A percentile compares a stretch with the other conserved stretches of the same genome.
These are phyloP conservation scores for Russula earlei DNA, from an alignment of 768 basidiomycete genomes.

Conservation along the genomic window DNA sequence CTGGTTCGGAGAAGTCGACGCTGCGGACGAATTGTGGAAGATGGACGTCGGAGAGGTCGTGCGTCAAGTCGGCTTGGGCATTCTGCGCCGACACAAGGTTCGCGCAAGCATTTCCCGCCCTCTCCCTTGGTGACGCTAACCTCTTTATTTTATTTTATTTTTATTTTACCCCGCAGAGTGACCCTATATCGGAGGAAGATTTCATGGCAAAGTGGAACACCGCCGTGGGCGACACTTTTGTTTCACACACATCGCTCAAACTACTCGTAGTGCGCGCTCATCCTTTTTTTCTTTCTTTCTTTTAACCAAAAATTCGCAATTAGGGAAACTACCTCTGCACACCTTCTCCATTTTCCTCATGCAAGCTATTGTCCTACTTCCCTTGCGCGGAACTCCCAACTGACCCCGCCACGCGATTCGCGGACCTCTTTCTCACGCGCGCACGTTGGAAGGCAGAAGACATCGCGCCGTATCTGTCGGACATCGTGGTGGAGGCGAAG, in stretches of 20 bases:
- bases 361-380: slow-evolving; percentile 54
- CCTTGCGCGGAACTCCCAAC: slow-evolving; percentile 63
- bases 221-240: slow-evolving; percentile 73
- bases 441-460: slow-evolving; percentile 70
- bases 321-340: slow-evolving; percentile 69
- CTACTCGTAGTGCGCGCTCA: slow-evolving; percentile 61
- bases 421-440: slow-evolving; percentile 79
- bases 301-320: background rate
- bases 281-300: background rate
- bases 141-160: background rate
- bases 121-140: too few species aligned
- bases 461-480: slow-evolving; percentile 70
- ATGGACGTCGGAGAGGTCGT: slow-evolving; percentile 56
- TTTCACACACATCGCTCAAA: slow-evolving; percentile 45
- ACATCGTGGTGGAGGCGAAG: slow-evolving; percentile 76
- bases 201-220: slow-evolving; percentile 63
- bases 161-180: slow-evolving; percentile 47
- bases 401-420: slow-evolving; percentile 73
- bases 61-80: slow-evolving; percentile 66
- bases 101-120: background rate
- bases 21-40: slow-evolving; percentile 41
- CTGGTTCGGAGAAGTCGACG: slow-evolving; percentile 65
- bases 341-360: slow-evolving; percentile 29
- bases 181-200: slow-evolving; percentile 43
- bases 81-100: slow-evolving; percentile 57